Evolutionary conservation across 202 grass and related monocot species (phyloP).

Genomic region (Dendrocalamus latiflorus): DNA sequence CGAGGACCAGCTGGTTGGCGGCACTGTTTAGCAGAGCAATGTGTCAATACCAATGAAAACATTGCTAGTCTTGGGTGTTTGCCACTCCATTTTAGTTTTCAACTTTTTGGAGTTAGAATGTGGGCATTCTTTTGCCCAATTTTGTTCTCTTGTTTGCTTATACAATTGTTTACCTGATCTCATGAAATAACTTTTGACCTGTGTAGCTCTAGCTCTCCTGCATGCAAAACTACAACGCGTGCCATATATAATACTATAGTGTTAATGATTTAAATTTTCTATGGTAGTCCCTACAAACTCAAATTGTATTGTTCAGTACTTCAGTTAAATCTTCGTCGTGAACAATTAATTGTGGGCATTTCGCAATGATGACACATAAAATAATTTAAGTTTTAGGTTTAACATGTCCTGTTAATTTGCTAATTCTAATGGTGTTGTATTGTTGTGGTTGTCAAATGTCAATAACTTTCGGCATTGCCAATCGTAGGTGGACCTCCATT

Average conservation of each 20-base stretch:
- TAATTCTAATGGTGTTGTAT: background rate
- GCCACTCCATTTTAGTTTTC: background rate
- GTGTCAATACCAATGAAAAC: background rate
- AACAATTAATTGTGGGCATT: background rate
- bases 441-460: no score
- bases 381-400: background rate
- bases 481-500: background rate
- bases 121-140: background rate
- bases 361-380: background rate
- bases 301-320: background rate
- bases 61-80: background rate
- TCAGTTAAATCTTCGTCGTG: background rate
- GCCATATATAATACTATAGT: background rate
- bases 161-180: background rate
- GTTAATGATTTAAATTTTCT: background rate
- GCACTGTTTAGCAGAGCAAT: no score
- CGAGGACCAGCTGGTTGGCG: no score
- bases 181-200: background rate
- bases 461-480: background rate
- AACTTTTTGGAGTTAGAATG: background rate
- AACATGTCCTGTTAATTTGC: background rate
- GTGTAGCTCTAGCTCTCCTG: background rate
- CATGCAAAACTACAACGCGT: background rate
- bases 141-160: background rate
- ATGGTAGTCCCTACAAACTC: background rate